Percentiles rank a stretch among this genome's conserved stretches.
These are phyloP conservation scores for Halophytophthora polymorphica DNA, from an alignment of 352 stramenopile genomes.

Conservation along the genomic window DNA sequence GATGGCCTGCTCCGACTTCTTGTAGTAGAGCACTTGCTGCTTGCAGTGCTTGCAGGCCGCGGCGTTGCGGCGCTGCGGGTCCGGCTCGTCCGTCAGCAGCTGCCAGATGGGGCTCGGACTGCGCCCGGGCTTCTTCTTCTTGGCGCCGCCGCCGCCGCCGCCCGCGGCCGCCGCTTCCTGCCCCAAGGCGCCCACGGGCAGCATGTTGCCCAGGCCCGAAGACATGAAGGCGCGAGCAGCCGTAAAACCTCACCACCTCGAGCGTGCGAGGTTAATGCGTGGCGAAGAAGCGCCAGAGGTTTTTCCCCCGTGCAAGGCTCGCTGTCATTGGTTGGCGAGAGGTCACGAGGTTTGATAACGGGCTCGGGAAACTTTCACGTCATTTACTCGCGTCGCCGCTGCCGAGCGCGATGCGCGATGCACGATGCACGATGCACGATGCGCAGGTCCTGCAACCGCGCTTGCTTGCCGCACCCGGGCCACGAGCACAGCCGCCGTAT, in stretches of 20 bases:
- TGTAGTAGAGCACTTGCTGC: conserved; percentile 84
- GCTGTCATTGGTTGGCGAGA: too few species aligned
- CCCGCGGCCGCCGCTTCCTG: not conserved
- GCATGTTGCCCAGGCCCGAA: conserved; percentile 20
- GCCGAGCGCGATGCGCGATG: too few species aligned
- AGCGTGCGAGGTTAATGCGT: too few species aligned
- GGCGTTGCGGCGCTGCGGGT: conserved; percentile 73
- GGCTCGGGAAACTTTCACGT: too few species aligned
- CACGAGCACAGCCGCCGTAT: too few species aligned
- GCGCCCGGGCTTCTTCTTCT: conserved; percentile 78
- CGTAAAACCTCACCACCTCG: conserved; percentile 11
- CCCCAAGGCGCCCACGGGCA: conserved; percentile 14
- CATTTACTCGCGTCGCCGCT: too few species aligned
- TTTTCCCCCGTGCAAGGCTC: too few species aligned
- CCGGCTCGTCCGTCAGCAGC: conserved; percentile 76
- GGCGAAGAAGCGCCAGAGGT: too few species aligned
- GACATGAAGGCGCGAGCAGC: conserved; percentile 5
- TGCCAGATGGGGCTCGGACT: conserved; percentile 75
- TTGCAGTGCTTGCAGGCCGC: conserved; percentile 84
- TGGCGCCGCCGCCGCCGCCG: conserved; percentile 8
- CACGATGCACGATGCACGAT: too few species aligned
- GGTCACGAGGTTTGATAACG: too few species aligned
- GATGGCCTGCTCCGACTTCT: conserved; percentile 84
- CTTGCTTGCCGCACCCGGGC: too few species aligned
- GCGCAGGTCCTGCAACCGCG: too few species aligned